These are phyloP conservation scores for Gloeopeniophorella convolvens DNA, from an alignment of 768 basidiomycete species.

Conservation along the genomic window DNA sequence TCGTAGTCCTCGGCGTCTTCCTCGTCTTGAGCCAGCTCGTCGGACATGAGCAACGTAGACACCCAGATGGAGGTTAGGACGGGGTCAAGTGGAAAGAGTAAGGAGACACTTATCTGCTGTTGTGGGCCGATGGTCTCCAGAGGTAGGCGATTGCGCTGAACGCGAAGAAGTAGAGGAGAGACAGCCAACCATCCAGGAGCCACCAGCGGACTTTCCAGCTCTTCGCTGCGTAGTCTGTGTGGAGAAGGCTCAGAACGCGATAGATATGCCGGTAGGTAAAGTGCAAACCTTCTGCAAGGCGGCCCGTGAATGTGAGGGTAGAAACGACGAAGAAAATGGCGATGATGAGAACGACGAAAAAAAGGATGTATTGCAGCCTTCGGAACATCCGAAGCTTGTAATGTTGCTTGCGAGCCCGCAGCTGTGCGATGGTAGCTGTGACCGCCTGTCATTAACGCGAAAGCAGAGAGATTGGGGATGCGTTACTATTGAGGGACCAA, in stretches of 20 bases:
- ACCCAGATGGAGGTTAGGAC: constrained; percentile 27
- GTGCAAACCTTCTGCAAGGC: constrained; percentile 75
- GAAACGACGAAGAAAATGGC: constrained; percentile 90
- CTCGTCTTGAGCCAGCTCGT: constrained; percentile 93
- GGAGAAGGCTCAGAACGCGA: background rate
- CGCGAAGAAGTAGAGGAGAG: constrained; percentile 76
- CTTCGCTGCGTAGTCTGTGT: constrained; percentile 80
- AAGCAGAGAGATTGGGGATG: background rate
- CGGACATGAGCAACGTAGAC: constrained; percentile 85
- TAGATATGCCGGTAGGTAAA: background rate
- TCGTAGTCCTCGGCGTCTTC: constrained; percentile 93
- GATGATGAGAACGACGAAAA: constrained; percentile 76
- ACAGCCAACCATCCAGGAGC: constrained; percentile 92
- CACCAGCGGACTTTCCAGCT: constrained; percentile 93
- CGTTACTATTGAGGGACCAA: constrained; percentile 74
- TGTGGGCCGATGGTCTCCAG: constrained; percentile 90
- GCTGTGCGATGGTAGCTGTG: constrained; percentile 80
- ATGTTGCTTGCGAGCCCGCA: constrained; percentile 77
- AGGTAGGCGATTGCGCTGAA: constrained; percentile 81
- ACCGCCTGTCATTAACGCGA: background rate
- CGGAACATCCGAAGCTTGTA: constrained; percentile 89
- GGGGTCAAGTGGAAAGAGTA: background rate
- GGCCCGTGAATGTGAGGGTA: constrained; percentile 83
- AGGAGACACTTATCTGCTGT: constrained; percentile 65
- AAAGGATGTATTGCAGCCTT: constrained; percentile 75